These are phyloP conservation scores for Leishmania lainsoni DNA, from an alignment of 208 protist species.

Conservation along the genomic window DNA sequence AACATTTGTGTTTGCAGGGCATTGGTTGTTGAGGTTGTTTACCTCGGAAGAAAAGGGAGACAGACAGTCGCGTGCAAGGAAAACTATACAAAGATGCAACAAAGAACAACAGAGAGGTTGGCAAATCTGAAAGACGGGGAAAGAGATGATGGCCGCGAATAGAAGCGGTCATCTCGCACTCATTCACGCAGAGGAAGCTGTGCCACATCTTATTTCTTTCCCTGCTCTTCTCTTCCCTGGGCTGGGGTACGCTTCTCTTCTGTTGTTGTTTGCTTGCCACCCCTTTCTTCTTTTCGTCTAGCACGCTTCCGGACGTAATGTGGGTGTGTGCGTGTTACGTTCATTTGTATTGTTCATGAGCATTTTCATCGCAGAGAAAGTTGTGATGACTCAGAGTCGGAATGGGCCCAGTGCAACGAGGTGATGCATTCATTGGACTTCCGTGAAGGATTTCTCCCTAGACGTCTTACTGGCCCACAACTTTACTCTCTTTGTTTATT, in stretches of 20 bases:
- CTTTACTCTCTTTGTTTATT: slow-evolving; percentile 16
- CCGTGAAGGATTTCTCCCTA: not conserved
- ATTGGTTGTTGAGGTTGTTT: not conserved
- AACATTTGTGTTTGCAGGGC: not conserved
- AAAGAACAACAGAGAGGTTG: not conserved
- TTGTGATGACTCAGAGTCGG: not conserved
- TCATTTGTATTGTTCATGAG: not conserved
- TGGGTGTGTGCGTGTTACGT: not conserved
- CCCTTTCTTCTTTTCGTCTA: not conserved
- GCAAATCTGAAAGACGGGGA: not conserved
- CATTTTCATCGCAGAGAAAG: not conserved
- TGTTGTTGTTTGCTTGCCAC: not conserved
- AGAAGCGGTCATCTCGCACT: not conserved
- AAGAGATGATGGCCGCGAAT: not conserved
- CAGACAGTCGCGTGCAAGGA: not conserved
- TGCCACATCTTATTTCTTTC: not conserved
- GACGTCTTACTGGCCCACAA: slow-evolving; percentile 1
- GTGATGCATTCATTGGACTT: not conserved
- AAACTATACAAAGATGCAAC: not conserved
- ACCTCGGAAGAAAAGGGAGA: not conserved
- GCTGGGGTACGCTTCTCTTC: not conserved
- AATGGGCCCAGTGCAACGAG: not conserved
- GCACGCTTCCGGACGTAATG: not conserved
- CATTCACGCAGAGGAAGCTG: not conserved
- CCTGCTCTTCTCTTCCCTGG: not conserved